Evolutionary conservation across 768 basidiomycete genomes (phyloP), one percentile per base, ranked within the genome.

Genomic region (Trametes maxima): DNA sequence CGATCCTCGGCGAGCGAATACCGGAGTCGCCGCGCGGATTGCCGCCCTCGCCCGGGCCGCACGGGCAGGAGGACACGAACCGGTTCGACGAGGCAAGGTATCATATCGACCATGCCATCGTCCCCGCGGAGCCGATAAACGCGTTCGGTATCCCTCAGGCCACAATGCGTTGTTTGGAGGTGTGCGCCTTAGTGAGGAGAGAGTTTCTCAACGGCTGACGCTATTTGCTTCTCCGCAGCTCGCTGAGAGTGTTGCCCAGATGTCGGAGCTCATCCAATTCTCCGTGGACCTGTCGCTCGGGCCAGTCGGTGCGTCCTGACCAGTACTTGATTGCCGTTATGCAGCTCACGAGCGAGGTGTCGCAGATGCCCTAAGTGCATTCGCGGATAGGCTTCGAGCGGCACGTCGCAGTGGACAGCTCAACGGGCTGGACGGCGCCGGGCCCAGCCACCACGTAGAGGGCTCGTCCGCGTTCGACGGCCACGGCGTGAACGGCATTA

Each of bases 101-200:
- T 43, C 66, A 81, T 50, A 84, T 90, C 48, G 84, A 85, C 17
- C 77, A 77, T 37, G 88, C 83, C 35, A 78, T 78, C n/a, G 83
- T 92, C 65, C 92, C 92, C 13, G 84, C 85, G 5, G 91, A 92
- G 67, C 92, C 92, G 10, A 89, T 94, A 53, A 93, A 93, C 68
- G 89, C 89, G 21, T 94, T 93, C 74, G 92, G 92, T 5, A 91
- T 94, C 54, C 90, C 92, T 6, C 90, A 93, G 70, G 90, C 90
- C 2, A 92, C 92, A 17, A 93, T 93, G 92, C 80, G 92, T 55
- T 92, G 90, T 80, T 76, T 94, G 37, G 92, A 94, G 82, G 88
- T 89, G 80, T 71, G 50, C 22, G 22, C 17, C 52, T 49, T 44
- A 25, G 39, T 21, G n/a, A 37, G 39, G 44, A 21, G 35, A 2